Evolutionary conservation across 2,329 filamentous ascomycete genomes (phyloP), one percentile per base, ranked within the genome.

Genomic region (Xylariales sp.): DNA sequence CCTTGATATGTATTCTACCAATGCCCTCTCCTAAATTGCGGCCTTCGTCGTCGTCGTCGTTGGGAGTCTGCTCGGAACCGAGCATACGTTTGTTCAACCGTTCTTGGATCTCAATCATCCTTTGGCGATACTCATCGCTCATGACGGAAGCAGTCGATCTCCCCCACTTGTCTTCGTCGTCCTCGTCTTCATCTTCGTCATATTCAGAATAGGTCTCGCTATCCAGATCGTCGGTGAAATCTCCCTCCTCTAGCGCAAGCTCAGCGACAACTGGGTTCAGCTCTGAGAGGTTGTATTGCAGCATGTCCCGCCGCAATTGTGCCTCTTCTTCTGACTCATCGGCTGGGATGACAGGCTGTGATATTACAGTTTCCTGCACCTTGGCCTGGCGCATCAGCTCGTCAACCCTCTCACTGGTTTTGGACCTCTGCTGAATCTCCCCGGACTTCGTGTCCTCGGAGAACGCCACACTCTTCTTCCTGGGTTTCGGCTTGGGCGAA

Each of bases 211-310:
- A 65, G 14, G 70, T 69, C 35, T 74, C 65, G 19, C 66, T 63
- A 14, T 72, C 69, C 27, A 64, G 64, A n/a, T 80, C 73, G 14
- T 72, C 66, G 2, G 70, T 72, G 10, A 69, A 68, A n/a, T 71
- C 69, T 18, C 72, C 77, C 45, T 90, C 83, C 47, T 95, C 88
- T 2, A 97, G 63, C 44, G 94, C 80, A 33, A 98, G 76, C 64
- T 97, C 89, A 12, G 93, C 93, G 12, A 98, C 93, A 3, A 98
- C 86, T 27, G 88, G 81, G 4, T 89, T 88, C 43, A 98, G 83
- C 61, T 97, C 91, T 32, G 84, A 83, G 63, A 95, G 74, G 46
- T 87, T 84, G 58, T 97, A 98, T 48, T 86, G 76, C 6, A 97
- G 73, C 90, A 98, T 97, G 56, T 96, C 83, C 43, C 83, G 79